These are phyloP conservation scores for Saccharomyces hybrid DNA, from an alignment of 1,139 yeast genomes.

Conservation along the genomic window DNA sequence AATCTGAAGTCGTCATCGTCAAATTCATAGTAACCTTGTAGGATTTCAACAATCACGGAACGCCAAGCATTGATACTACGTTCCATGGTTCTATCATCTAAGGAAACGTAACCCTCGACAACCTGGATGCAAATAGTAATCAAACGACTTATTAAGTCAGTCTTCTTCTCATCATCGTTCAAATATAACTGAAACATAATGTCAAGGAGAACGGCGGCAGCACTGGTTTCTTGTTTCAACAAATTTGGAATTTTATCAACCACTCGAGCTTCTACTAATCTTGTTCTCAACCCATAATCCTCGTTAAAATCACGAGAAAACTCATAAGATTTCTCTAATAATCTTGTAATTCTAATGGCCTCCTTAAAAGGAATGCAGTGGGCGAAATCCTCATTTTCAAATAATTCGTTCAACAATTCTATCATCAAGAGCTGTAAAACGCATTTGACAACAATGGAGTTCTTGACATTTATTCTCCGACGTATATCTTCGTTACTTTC, in stretches of 20 bases:
- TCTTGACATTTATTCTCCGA: conserved; percentile 45
- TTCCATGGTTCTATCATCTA: conserved; percentile 71
- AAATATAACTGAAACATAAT: conserved; percentile 75
- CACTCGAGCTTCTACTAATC: conserved; percentile 86
- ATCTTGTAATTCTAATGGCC: conserved; percentile 49
- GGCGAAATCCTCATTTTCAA: conserved; percentile 60
- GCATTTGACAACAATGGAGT: conserved; percentile 84
- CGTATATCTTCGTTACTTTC: conserved; percentile 29
- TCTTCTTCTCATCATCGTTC: conserved; percentile 41
- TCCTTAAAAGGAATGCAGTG: conserved; percentile 59
- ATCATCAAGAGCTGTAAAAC: conserved; percentile 84
- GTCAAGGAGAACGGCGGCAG: conserved; percentile 81
- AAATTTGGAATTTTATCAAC: conserved; percentile 90
- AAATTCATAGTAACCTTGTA: conserved; percentile 73
- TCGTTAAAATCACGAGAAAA: conserved; percentile 86
- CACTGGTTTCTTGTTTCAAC: conserved; percentile 82
- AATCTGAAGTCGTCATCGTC: conserved; percentile 65
- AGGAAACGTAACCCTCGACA: conserved; percentile 57
- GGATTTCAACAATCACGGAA: conserved; percentile 83
- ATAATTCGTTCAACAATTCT: conserved; percentile 75
- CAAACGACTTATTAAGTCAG: conserved; percentile 43
- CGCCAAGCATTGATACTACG: conserved; percentile 80
- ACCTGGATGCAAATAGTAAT: conserved; percentile 69
- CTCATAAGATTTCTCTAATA: conserved; percentile 61
- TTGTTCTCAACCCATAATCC: conserved; percentile 75